Evolutionary conservation across 306 rosid species (phyloP), one percentile per base, ranked within the genome.

Genomic region (Medicago lupulina): DNA sequence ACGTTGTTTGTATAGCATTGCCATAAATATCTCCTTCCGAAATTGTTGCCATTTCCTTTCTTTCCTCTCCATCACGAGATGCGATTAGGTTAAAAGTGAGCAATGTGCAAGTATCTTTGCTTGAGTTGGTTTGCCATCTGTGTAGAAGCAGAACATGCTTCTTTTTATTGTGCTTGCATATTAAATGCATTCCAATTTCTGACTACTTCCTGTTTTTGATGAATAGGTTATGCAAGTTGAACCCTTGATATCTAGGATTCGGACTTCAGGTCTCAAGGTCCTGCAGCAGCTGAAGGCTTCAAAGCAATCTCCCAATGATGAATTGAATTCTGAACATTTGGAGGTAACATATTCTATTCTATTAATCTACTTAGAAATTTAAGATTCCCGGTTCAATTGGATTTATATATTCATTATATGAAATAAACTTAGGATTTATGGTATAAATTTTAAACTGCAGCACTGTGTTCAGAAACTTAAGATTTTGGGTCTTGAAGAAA

Each of bases 211-310:
- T 38, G 71, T 79, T 72, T 83, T 74, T 82, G 81, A 53, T 85
- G 23, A 69, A 63, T 84, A 95, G 98, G 96, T 89, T 78, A 82
- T 86, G 85, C 90, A 85, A 84, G 86, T 84, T 74, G 97, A 87
- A 79, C 84, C 89, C 21, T 63, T 90, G 74, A 76, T 90, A 80
- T 86, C 85, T 79, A 84, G 81, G 87, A 86, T 85, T 64, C 70
- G 60, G 80, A 80, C 80, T 67, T 80, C 87, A 53, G 82, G 80
- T 76, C 79, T 88, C 78, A 77, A 85, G 71, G 64, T 90, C 80
- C 85, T 90, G 75, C 87, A 78, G 86, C 86, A 79, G 81, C 85
- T 89, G 80, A 89, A 84, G 82, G 77, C 82, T 85, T 87, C 88
- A 39, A 79, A 80, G 21, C 76, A 78, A 78, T 80, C 53, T 77